phyloP scores from a whole-genome alignment of 345 rosid genomes.

The Gossypium arboreum region DNA sequence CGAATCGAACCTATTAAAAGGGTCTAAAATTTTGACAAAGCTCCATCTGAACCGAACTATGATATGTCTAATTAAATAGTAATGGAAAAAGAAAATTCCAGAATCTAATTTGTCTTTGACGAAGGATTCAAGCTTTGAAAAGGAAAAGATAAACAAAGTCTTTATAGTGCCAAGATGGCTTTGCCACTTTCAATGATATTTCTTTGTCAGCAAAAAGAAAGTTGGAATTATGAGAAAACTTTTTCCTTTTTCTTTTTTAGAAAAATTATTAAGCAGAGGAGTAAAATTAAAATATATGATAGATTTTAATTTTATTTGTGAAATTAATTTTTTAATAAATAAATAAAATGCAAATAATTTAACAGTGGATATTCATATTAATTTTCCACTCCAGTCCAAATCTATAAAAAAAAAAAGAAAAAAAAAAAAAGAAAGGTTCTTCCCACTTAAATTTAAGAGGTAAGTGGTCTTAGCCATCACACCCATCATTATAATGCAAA shows the following conservation, averaged over 20 bases:
- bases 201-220: background rate
- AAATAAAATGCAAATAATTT: background rate
- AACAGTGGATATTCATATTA: background rate
- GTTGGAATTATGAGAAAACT: background rate
- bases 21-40: no score
- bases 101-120: background rate
- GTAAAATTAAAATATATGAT: no score
- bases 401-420: background rate
- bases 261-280: background rate
- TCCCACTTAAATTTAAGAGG: background rate
- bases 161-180: background rate
- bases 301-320: no score
- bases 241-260: background rate
- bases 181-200: background rate
- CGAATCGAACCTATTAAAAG: background rate
- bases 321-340: no score
- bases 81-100: background rate
- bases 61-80: no score
- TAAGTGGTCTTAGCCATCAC: background rate
- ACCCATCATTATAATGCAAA: conserved; percentile 29
- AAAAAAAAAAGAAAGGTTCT: background rate
- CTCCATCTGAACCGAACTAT: no score
- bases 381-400: background rate
- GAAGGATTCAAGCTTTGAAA: background rate
- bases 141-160: background rate